Conservation (phyloP, 208 protist species). For the Tritrichomonas musculus region DNA sequence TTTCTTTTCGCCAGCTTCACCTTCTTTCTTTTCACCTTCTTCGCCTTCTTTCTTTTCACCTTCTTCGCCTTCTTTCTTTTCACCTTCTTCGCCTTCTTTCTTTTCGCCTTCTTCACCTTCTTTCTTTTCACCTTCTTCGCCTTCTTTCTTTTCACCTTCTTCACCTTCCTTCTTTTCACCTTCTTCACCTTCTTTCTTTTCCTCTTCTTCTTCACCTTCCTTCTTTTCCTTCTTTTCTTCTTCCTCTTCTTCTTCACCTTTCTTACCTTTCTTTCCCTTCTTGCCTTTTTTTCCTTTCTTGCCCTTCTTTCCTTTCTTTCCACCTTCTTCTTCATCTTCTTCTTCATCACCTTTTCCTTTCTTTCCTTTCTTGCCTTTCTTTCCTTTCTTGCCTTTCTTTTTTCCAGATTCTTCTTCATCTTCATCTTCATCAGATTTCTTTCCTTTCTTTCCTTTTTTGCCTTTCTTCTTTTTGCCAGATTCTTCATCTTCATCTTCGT, state of each 20-base stretch:
- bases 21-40: neutral
- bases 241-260: neutral
- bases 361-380: neutral
- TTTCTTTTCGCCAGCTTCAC: neutral
- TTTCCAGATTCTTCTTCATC: neutral
- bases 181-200: neutral
- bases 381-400: neutral
- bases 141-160: neutral
- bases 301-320: neutral
- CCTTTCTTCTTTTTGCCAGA: neutral
- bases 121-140: neutral
- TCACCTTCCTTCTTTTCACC: neutral
- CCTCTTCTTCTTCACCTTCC: neutral
- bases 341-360: neutral
- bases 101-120: neutral
- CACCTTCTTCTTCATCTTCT: neutral
- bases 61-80: neutral
- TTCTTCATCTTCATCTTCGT: neutral
- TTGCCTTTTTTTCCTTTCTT: neutral
- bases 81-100: neutral
- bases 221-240: neutral
- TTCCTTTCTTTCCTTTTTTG: neutral
- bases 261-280: neutral
- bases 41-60: slow-evolving; percentile 19
- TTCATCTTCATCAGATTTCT: neutral